Evolutionary conservation across 1,284 basidiomycete genomes (phyloP), one percentile per base, ranked within the genome.

Genomic region (Inonotus obliquus): DNA sequence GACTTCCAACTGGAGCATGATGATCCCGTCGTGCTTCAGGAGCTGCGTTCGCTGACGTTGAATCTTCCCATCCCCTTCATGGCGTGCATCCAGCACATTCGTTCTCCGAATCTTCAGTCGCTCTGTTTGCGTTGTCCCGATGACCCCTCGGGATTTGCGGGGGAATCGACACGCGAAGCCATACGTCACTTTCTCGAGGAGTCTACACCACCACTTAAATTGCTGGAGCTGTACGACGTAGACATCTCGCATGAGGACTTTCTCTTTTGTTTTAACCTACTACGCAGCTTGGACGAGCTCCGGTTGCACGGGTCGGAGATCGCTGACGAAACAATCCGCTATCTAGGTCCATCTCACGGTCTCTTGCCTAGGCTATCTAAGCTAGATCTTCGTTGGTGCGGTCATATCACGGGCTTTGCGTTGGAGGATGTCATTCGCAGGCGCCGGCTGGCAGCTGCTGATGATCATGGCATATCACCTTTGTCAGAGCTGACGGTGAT

Each of bases 371-470:
- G 67, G 56, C 76, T 87, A 29, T 69, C 70, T 45, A 72, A 71
- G 49, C 68, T 88, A 54, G 83, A 86, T 68, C 70, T 87, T 52
- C 77, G 84, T 25, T 87, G 84, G 84, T 87, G 85, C 66, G 77
- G 79, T 11, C 78, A 82, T 65, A 68, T 87, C 13, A 76, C 74
- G 48, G 83, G 84, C n/a, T 67, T 66, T 1, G 78, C 79, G 17
- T 69, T 86, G 45, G 82, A 82, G 37, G 72, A 78, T 44, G 70
- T 85, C 17, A 81, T 82, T 45, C 69, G 67, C 54, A 79, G 76
- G 62, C 77, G 81, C 37, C 57, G 37, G 13, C 21, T 14, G 25
- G 53, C 13, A 29, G 29, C 48, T 21, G 54, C 45, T 19, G 56
- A 62, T 32, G 60, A 65, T 52, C 65, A 60, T 11, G 67, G 64